Evolutionary conservation across 177 flowering plant genomes (phyloP).

Genomic region (Tripterygium wilfordii): DNA sequence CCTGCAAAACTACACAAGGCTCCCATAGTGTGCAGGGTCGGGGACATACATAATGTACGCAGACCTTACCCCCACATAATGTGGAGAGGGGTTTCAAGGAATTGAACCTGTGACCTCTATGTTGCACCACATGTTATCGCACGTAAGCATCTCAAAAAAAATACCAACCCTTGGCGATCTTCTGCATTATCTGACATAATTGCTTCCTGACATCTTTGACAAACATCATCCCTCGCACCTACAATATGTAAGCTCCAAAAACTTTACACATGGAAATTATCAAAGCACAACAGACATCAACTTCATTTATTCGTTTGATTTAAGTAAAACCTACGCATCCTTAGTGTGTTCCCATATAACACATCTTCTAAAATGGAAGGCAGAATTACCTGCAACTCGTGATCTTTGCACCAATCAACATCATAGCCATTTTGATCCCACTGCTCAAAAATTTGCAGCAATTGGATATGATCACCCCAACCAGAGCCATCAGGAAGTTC

Average conservation of each 20-base stretch:
- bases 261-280: not conserved
- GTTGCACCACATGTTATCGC: too few relatives aligned
- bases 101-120: too few relatives aligned
- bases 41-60: too few relatives aligned
- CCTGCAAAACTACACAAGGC: too few relatives aligned
- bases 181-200: constrained; percentile 82
- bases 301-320: too few relatives aligned
- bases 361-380: not conserved
- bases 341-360: too few relatives aligned
- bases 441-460: constrained; percentile 70
- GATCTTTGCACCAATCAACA: constrained; percentile 76
- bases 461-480: constrained; percentile 94
- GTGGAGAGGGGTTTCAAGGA: too few relatives aligned
- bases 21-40: too few relatives aligned
- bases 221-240: constrained; percentile 95
- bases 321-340: too few relatives aligned
- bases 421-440: constrained; percentile 71
- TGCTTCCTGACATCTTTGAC: constrained; percentile 88
- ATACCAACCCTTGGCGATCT: constrained; percentile 68
- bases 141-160: too few relatives aligned
- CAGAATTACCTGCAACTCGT: constrained; percentile 61
- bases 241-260: constrained; percentile 12
- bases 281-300: not conserved
- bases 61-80: too few relatives aligned
- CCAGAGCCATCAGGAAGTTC: constrained; percentile 94